Evolutionary conservation across 768 basidiomycete species (phyloP).

Genomic region (Neoboletus subvelutipes): DNA sequence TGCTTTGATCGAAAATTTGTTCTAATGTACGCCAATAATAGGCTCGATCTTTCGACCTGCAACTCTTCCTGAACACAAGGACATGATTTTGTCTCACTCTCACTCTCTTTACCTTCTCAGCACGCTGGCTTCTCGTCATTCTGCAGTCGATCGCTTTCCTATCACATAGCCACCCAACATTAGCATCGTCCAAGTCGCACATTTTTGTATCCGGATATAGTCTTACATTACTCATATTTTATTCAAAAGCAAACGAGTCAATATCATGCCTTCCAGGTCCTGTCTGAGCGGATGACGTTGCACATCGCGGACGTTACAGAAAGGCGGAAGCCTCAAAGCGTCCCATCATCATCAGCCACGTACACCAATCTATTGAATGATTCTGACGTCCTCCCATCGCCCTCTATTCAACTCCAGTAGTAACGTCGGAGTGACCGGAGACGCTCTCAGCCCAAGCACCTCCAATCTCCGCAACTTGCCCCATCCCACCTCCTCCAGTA

Average conservation of each 20-base stretch:
- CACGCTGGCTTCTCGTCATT: background rate
- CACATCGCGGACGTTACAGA: background rate
- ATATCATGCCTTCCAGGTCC: background rate
- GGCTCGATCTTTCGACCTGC: constrained; percentile 55
- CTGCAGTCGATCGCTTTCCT: constrained; percentile 2
- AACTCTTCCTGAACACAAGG: constrained; percentile 50
- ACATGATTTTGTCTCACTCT: constrained; percentile 30
- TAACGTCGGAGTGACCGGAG: constrained; percentile 44
- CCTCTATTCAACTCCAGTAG: constrained; percentile 51
- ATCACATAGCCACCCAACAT: constrained; percentile 8
- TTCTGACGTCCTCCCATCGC: constrained; percentile 62
- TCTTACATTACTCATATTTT: constrained; percentile 31
- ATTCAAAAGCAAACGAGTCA: constrained; percentile 17
- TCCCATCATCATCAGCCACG: background rate
- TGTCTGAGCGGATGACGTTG: background rate
- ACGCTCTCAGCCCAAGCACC: constrained; percentile 57
- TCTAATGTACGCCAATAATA: constrained; percentile 15
- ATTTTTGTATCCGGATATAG: constrained; percentile 16
- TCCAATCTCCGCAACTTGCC: constrained; percentile 49
- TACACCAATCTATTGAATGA: constrained; percentile 39
- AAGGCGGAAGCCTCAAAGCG: no score
- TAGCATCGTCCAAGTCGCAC: constrained; percentile 19
- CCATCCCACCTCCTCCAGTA: constrained; percentile 59
- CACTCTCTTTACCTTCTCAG: background rate
- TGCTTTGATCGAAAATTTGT: background rate